phyloP scores from a whole-genome alignment of 2,329 filamentous ascomycete genomes.

The Cadophora luteo-olivacea region DNA sequence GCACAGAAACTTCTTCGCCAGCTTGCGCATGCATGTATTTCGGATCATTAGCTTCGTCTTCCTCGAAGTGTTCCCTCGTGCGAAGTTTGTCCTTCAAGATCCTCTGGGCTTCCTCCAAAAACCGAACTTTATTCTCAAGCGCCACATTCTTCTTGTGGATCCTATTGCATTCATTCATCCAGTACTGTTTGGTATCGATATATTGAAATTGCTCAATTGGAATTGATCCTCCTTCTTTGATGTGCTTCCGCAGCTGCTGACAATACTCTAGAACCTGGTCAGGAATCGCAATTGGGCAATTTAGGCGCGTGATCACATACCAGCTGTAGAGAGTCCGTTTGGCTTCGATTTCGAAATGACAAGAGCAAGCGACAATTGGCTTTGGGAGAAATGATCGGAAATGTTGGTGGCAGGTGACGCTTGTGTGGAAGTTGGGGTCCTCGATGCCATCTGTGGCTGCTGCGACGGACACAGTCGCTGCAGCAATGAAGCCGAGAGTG shows the following conservation, averaged over 20 bases:
- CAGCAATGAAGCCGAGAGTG: not conserved
- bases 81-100: constrained; percentile 11
- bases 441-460: not conserved
- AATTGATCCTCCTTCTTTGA: constrained; percentile 24
- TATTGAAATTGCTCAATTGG: constrained; percentile 30
- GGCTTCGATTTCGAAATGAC: constrained; percentile 36
- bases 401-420: constrained; percentile 18
- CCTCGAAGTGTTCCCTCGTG: not conserved
- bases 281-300: constrained; percentile 2
- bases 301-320: constrained; percentile 25
- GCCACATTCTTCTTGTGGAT: constrained; percentile 35
- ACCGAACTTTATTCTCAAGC: constrained; percentile 35
- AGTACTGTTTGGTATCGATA: constrained; percentile 40
- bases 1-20: not conserved
- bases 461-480: not conserved
- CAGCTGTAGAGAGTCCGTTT: constrained; percentile 30
- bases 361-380: constrained; percentile 39
- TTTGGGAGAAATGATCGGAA: constrained; percentile 30
- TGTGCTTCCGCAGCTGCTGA: constrained; percentile 33
- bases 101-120: constrained; percentile 30
- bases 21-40: not conserved
- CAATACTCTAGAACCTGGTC: constrained; percentile 36
- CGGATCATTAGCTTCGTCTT: not conserved
- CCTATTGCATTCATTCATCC: constrained; percentile 39
- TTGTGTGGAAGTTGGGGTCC: not conserved